phyloP scores from a whole-genome alignment of 2,329 filamentous ascomycete genomes.

The Nothophaeocryptopus gaeumannii region DNA sequence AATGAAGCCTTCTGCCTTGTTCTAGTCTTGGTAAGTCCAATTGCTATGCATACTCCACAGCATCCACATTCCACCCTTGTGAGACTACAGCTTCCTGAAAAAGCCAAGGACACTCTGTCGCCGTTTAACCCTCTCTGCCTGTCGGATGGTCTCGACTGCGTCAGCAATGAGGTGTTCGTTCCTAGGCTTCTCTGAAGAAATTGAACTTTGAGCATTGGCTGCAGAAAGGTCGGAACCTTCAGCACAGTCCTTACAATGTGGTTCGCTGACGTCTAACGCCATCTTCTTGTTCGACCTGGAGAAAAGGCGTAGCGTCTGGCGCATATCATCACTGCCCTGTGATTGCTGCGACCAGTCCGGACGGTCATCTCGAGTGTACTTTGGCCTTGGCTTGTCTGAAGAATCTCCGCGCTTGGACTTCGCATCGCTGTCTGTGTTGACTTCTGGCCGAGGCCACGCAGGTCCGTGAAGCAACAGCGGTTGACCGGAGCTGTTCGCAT shows the following conservation, averaged over 20 bases:
- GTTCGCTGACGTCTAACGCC: no score
- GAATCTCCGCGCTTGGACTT: not conserved
- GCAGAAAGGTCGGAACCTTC: not conserved
- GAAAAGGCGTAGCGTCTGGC: not conserved
- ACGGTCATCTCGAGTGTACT: slow-evolving; percentile 16
- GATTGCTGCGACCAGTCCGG: slow-evolving; percentile 28
- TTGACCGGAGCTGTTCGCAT: not conserved
- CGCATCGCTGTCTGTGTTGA: not conserved
- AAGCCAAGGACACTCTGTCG: slow-evolving; percentile 22
- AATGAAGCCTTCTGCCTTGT: no score
- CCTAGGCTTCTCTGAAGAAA: not conserved
- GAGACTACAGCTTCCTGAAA: slow-evolving; percentile 21
- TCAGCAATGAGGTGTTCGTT: slow-evolving; percentile 23
- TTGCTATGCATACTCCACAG: no score
- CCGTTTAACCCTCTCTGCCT: slow-evolving; percentile 20
- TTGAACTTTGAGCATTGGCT: not conserved
- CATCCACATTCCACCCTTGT: no score
- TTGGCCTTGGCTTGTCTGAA: slow-evolving; percentile 5
- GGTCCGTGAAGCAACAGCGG: no score
- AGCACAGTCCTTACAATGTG: not conserved
- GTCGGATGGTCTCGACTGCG: slow-evolving; percentile 28
- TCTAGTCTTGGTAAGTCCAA: no score
- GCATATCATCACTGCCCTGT: slow-evolving; percentile 17
- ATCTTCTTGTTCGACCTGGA: no score
- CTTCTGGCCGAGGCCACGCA: no score